phyloP scores from a whole-genome alignment of 2,329 filamentous ascomycete species.

The Coniochaeta hoffmannii region DNA sequence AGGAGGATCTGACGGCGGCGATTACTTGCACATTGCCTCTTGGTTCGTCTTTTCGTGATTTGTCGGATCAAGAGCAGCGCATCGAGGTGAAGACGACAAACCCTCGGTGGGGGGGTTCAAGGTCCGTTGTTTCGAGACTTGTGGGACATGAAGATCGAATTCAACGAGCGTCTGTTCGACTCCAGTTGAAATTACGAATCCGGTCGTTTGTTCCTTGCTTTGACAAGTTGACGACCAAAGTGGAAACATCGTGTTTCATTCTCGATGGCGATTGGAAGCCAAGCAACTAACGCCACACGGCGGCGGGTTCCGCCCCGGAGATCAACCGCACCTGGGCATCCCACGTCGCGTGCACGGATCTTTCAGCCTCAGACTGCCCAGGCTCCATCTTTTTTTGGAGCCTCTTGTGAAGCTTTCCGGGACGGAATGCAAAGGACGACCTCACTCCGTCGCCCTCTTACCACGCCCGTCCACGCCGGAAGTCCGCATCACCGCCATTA shows the following conservation, averaged over 20 bases:
- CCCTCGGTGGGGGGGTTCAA: not conserved
- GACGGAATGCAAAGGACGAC: not conserved
- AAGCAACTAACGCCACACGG: not conserved
- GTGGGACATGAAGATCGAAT: conserved; percentile 1
- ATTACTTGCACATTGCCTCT: not conserved
- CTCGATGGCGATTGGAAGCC: not conserved
- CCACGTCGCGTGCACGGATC: not conserved
- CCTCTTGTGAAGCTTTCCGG: not conserved
- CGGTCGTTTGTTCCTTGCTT: not conserved
- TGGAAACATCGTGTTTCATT: conserved; percentile 1
- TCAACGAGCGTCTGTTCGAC: not conserved
- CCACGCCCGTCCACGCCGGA: not conserved
- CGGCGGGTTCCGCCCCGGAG: not conserved
- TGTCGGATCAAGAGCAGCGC: not conserved
- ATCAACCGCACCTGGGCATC: not conserved
- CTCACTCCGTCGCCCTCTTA: not conserved
- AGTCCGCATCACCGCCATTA: not conserved
- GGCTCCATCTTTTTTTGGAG: conserved; percentile 1
- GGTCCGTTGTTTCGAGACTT: not conserved
- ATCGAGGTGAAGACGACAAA: not conserved
- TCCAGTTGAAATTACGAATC: not conserved
- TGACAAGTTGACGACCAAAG: not conserved
- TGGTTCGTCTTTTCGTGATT: not conserved
- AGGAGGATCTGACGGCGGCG: not conserved
- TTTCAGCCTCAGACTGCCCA: not conserved